Evolutionary conservation across 768 basidiomycete genomes (phyloP), one percentile per base, ranked within the genome.

Genomic region (Sutorius australiensis): DNA sequence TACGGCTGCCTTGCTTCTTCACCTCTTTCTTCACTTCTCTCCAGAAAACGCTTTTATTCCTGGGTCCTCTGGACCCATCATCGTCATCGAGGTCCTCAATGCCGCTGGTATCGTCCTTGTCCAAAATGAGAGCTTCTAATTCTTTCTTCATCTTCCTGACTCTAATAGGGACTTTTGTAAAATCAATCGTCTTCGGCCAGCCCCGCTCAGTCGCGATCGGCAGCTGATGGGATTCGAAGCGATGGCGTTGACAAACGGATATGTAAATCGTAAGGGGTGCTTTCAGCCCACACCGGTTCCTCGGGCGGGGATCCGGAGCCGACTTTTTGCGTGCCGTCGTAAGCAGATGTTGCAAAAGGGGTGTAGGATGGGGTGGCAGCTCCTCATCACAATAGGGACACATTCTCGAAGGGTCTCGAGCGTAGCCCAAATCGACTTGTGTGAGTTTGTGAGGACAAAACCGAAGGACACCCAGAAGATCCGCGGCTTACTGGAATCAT

Each of bases 311-410:
- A 53, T 88, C 85, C 3, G 70, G 72, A 46, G 66, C 61, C 0
- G 90, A 87, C 60, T 80, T 83, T 34, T 72, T 72, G 41, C 71
- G 72, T 1, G 83, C 80, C 2, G 71, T 67, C 2, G 72, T 67
- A 12, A 92, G 73, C 17, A 93, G 73, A 6, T 71, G 71, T n/a
- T 62, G 60, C 30, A 92, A 74, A 21, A 77, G 70, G 1, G 82
- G 78, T 0, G 89, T 86, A 5, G 86, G 86, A 4, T 74, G 68
- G 2, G 73, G 53, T 1, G 91, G 92, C 11, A 92, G 74, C 0
- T 73, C 77, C 17, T 80, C 77, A 59, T 93, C 91, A 57, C 91
- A 93, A 66, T 86, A 93, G 0, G 91, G 89, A 62, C 91, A 93
- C 3, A 92, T 70, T 1, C 75, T 83, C 6, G 73, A 75, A 11